Conservation (phyloP, 257 asterid species). For the Coffea canephora region DNA sequence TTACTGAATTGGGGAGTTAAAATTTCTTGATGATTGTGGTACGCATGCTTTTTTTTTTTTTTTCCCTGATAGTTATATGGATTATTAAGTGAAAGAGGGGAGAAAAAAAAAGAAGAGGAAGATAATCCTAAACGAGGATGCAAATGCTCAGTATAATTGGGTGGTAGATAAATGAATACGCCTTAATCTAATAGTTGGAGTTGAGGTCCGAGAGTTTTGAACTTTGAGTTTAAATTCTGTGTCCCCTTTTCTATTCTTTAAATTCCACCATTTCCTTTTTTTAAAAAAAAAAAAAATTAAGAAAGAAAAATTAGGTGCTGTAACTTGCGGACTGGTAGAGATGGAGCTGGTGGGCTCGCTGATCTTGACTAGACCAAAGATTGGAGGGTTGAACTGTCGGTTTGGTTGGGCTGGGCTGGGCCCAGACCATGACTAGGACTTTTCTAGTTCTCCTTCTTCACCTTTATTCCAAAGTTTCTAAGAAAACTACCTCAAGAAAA, state of each 20-base stretch:
- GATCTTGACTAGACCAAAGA: background rate
- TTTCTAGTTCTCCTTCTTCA: background rate
- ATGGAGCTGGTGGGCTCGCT: background rate
- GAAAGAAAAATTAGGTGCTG: too few species aligned
- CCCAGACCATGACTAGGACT: background rate
- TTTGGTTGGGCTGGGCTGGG: background rate
- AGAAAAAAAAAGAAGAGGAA: background rate
- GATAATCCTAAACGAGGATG: too few species aligned
- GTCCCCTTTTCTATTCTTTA: too few species aligned
- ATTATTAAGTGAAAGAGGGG: background rate
- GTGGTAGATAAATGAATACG: background rate
- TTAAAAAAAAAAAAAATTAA: too few species aligned
- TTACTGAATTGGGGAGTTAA: background rate
- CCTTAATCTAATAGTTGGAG: too few species aligned
- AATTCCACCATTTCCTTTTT: too few species aligned
- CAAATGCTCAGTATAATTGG: too few species aligned
- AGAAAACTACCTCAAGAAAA: background rate
- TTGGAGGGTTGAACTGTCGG: background rate
- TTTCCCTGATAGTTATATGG: background rate
- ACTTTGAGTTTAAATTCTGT: too few species aligned
- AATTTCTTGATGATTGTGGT: background rate
- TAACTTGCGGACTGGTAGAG: too few species aligned
- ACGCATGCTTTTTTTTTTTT: background rate
- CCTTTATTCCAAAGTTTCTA: too few species aligned
- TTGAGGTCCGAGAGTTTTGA: too few species aligned